Base-by-base conservation (phyloP, 257 asterid species). In the Verbascum thapsus region DNA sequence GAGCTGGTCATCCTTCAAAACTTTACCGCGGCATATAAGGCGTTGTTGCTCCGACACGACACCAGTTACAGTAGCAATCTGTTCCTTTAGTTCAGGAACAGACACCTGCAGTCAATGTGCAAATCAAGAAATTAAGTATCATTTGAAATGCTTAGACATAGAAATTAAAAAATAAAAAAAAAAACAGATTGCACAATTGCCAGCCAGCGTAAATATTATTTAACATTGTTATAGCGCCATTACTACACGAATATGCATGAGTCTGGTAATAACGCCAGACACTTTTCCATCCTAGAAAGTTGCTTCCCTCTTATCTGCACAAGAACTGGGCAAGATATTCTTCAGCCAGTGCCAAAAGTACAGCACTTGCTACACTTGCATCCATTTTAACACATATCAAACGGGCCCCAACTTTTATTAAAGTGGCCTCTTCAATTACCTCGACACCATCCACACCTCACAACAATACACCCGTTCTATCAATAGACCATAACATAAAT, bases 21-120 rank as follows among this genome's bases (percentile, higher is more conserved):
- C 96, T 81, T 77, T 90, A 54, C 99, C 99, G 22, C 99, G 97
- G 70, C 99, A 92, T 81, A 92, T 92, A 70, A 92, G 99, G 69
- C 97, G 96, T 72, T 92, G 99, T 78, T 85, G 99, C 71, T 84
- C 97, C 1, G 96, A 78, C 61, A 87, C 58, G 44, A 92, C 91
- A 53, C 99, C 99, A 53, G 99, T 92, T 72, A 87, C 82, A 65
- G 82, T 68, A 58, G 99, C 99, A 72, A 92, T 87, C 56, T 87
- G 99, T 53, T 89, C 86, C 74, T 89, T 92, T 52, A 92, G 64
- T 68, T 82, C 86, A 51, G 97, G 97, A 58, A 92, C 96, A 61
- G 99, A 96, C 54, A 92, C 92, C 99, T 92, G 88, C 67, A 72
- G 48, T 18, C 26, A 47, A 37, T 54, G 41, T 59, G 44, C 45